phyloP scores from a whole-genome alignment of 1,284 basidiomycete genomes.

The Ceratobasidium sp. region DNA sequence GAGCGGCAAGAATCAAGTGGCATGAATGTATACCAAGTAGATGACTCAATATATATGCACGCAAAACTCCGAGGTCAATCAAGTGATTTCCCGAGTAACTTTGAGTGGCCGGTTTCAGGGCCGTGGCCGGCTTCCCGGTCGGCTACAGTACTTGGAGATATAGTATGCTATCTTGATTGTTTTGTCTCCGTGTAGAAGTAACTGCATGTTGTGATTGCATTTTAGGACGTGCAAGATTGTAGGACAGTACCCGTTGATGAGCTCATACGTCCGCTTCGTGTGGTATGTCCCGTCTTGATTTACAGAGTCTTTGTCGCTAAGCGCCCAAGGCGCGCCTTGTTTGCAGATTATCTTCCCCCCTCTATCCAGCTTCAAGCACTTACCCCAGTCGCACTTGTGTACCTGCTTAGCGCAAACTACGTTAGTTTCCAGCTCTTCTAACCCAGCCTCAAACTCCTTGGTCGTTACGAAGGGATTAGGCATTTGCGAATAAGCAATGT shows the following conservation, averaged over 20 bases:
- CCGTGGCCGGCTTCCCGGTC: too few species aligned
- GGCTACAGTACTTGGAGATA: conserved; percentile 52
- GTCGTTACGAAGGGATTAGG: background rate
- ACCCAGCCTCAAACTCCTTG: background rate
- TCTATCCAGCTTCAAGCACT: conserved; percentile 52
- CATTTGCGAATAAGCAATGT: conserved; percentile 41
- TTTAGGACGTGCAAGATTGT: conserved; percentile 51
- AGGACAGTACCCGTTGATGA: conserved; percentile 57
- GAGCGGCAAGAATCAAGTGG: too few species aligned
- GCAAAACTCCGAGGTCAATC: too few species aligned
- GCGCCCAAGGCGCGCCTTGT: conserved; percentile 58
- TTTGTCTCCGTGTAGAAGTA: conserved; percentile 48
- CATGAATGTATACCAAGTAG: too few species aligned
- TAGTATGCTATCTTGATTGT: conserved; percentile 23
- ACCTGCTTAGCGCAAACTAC: conserved; percentile 16
- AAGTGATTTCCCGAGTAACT: too few species aligned
- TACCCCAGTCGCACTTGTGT: conserved; percentile 52
- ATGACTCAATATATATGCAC: too few species aligned
- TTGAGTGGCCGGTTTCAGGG: too few species aligned
- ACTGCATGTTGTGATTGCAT: conserved; percentile 60
- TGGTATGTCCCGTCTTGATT: conserved; percentile 16
- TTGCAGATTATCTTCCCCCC: conserved; percentile 57
- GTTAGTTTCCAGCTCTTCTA: conserved; percentile 1
- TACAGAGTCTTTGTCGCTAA: conserved; percentile 52
- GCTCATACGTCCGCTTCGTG: conserved; percentile 50